Evolutionary conservation across 495 filamentous ascomycete genomes (phyloP).

Genomic region (Penicilliopsis zonata): DNA sequence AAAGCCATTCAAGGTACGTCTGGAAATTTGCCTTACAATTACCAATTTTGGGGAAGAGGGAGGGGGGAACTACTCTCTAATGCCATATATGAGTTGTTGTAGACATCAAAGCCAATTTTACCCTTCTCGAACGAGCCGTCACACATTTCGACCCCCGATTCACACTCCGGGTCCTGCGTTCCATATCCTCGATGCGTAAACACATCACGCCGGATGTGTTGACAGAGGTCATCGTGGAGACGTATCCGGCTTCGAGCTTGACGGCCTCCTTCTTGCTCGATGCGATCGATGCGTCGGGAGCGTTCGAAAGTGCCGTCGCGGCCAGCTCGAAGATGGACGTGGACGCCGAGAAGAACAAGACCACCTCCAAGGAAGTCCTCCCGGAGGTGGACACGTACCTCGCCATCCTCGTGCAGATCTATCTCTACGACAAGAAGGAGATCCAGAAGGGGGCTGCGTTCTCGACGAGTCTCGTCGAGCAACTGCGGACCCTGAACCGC

Average conservation of each 20-base stretch:
- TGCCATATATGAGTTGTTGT: constrained; percentile 1
- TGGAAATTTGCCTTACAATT: no score
- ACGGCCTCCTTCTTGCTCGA: constrained; percentile 57
- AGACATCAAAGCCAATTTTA: constrained; percentile 94
- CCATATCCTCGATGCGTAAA: constrained; percentile 92
- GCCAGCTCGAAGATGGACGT: constrained; percentile 68
- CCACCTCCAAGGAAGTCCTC: constrained; percentile 53
- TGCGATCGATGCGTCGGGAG: constrained; percentile 51
- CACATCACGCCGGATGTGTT: constrained; percentile 71
- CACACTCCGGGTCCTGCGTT: constrained; percentile 82
- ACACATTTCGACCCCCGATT: constrained; percentile 90
- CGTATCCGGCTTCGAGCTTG: constrained; percentile 53
- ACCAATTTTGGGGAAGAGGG: no score
- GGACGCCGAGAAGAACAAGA: constrained; percentile 44
- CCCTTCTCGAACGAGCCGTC: constrained; percentile 82
- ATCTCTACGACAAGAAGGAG: constrained; percentile 72
- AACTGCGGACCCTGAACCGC: constrained; percentile 79
- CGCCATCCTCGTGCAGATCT: constrained; percentile 78
- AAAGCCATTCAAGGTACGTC: constrained; percentile 63
- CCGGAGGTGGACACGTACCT: constrained; percentile 91
- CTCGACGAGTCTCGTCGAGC: constrained; percentile 67
- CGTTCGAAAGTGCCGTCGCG: constrained; percentile 41
- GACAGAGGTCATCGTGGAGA: constrained; percentile 67
- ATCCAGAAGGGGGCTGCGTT: constrained; percentile 71
- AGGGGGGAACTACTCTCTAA: constrained; percentile 3